Base-by-base conservation (phyloP, 75 land plant genomes). In the Azolla pinnata region DNA sequence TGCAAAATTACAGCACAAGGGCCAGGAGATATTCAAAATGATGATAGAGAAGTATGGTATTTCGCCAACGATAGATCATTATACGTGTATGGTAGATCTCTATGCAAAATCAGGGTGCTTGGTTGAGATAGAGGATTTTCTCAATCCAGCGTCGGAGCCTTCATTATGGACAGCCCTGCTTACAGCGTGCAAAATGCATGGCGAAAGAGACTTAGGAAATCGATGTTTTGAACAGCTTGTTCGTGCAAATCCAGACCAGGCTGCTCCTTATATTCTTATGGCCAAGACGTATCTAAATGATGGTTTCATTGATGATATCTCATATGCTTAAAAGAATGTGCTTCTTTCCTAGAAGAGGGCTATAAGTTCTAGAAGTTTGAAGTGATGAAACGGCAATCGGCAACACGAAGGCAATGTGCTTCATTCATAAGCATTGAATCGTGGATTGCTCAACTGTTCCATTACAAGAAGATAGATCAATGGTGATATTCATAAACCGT, bases 281-380 rank as follows among this genome's bases (percentile, higher is more conserved):
- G 69, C 76, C 1, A 81, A 76, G 45, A 71, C 81, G 29, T 85
- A 85, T 68, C 76, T 79, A 8, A 47, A 31, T 34, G 77, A 63
- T 58, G 68, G 68, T n/a, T n/a, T n/a, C n/a, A n/a, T n/a, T n/a
- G n/a, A n/a, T n/a, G n/a, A n/a, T n/a, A n/a, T n/a, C n/a, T n/a
- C n/a, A n/a, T n/a, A n/a, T n/a, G n/a, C n/a, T n/a, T n/a, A n/a
- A n/a, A n/a, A n/a, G n/a, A n/a, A n/a, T n/a, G n/a, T n/a, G n/a
- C n/a, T n/a, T n/a, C n/a, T n/a, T n/a, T n/a, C n/a, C n/a, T n/a
- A n/a, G n/a, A n/a, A n/a, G n/a, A n/a, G n/a, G n/a, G n/a, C n/a
- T n/a, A n/a, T n/a, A n/a, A n/a, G n/a, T n/a, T n/a, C n/a, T n/a
- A n/a, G n/a, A n/a, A n/a, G n/a, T n/a, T n/a, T n/a, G n/a, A n/a